Conservation (phyloP, 2,329 filamentous ascomycete genomes). For the Colletotrichum plurivorum region DNA sequence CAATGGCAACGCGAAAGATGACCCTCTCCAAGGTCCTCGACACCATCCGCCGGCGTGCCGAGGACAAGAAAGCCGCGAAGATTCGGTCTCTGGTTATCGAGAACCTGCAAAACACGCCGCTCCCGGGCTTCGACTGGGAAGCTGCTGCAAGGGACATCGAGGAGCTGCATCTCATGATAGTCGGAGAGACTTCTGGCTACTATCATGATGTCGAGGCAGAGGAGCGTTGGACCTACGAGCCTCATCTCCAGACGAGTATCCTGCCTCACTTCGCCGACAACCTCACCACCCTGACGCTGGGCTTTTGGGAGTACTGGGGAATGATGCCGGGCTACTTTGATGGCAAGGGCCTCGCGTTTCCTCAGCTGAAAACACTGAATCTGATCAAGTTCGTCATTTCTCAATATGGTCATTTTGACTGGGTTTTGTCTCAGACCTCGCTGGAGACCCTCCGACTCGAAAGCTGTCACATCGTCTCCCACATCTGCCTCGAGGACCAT, state of each 20-base stretch:
- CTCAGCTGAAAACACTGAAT: conserved; percentile 39
- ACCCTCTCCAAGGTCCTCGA: conserved; percentile 38
- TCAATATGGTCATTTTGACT: conserved; percentile 44
- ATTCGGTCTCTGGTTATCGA: conserved; percentile 41
- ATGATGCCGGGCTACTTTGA: conserved; percentile 43
- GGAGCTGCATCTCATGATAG: conserved; percentile 40
- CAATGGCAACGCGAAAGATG: conserved; percentile 1
- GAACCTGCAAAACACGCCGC: conserved; percentile 42
- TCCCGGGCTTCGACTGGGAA: conserved; percentile 25
- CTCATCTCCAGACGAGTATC: conserved; percentile 41
- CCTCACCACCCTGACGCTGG: conserved; percentile 43
- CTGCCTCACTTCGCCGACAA: conserved; percentile 39
- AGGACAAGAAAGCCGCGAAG: not conserved
- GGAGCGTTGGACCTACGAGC: conserved; percentile 43
- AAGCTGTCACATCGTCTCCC: conserved; percentile 37
- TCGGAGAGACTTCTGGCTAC: too few species aligned
- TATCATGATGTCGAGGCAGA: too few species aligned
- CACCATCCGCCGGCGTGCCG: conserved; percentile 37
- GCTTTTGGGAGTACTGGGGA: conserved; percentile 42
- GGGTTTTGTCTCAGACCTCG: conserved; percentile 42
- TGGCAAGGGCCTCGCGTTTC: conserved; percentile 41
- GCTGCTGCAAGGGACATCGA: conserved; percentile 38
- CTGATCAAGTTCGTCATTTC: conserved; percentile 39
- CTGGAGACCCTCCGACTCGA: conserved; percentile 33
- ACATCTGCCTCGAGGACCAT: conserved; percentile 1